phyloP scores from a whole-genome alignment of 768 basidiomycete genomes.

The Pleurotus pulmonarius region DNA sequence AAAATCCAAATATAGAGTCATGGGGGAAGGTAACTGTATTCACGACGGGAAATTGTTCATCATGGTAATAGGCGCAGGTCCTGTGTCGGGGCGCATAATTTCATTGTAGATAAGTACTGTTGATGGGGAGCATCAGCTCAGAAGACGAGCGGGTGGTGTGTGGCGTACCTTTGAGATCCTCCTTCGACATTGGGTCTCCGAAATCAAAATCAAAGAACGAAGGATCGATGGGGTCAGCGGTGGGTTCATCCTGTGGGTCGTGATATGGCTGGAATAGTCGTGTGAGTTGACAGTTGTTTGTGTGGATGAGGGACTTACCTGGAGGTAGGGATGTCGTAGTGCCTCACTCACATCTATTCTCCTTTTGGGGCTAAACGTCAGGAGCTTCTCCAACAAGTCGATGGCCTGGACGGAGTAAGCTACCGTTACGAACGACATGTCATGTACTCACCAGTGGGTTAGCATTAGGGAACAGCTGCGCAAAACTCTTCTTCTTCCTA shows the following conservation, averaged over 20 bases:
- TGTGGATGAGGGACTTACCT: slow-evolving; percentile 37
- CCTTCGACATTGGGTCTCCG: slow-evolving; percentile 59
- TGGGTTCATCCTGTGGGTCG: slow-evolving; percentile 86
- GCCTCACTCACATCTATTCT: slow-evolving; percentile 88
- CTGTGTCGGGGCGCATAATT: slow-evolving; percentile 30
- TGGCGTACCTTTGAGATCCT: slow-evolving; percentile 59
- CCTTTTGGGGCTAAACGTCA: slow-evolving; percentile 84
- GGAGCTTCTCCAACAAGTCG: slow-evolving; percentile 74
- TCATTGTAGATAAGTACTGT: slow-evolving; percentile 50
- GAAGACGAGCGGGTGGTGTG: slow-evolving; percentile 7
- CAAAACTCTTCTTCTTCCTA: slow-evolving; percentile 72
- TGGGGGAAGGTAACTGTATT: too few species aligned
- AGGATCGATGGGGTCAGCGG: slow-evolving; percentile 69
- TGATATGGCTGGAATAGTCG: slow-evolving; percentile 64
- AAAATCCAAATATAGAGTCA: too few species aligned
- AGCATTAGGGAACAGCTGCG: slow-evolving; percentile 68
- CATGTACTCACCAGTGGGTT: slow-evolving; percentile 47
- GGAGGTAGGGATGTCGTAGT: slow-evolving; percentile 84
- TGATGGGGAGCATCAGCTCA: slow-evolving; percentile 3
- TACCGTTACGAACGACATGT: background rate
- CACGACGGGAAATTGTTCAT: background rate
- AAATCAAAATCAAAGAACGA: slow-evolving; percentile 84
- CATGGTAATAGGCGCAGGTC: slow-evolving; percentile 4
- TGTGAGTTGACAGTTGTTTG: background rate
- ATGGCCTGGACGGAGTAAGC: slow-evolving; percentile 42